Evolutionary conservation across 352 stramenopile species (phyloP), one percentile per base, ranked within the genome.

Genomic region (Pythium volutum): DNA sequence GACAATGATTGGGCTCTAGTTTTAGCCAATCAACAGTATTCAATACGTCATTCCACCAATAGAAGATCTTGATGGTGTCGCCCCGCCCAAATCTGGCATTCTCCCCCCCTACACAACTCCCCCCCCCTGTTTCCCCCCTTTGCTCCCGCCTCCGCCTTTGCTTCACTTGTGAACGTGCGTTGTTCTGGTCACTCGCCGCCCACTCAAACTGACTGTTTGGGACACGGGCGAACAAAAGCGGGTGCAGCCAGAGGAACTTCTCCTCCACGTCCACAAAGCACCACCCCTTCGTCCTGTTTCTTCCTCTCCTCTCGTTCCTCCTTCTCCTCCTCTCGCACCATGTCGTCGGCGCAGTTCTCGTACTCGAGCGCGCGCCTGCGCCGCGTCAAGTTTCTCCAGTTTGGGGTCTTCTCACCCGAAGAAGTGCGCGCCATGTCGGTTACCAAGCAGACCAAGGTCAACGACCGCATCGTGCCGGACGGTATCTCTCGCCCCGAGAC

Each of bases 331-430:
- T 9, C 29, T 9, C 29, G 29, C 33, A 25, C 34, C 61, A 93
- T 93, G 84, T 77, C 82, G 48, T 91, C 84, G 34, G 86, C 84
- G 57, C 84, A 93, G 74, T 99, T 99, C 77, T 97, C 95, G 67
- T 98, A 98, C 79, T 98, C 93, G 56, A 89, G 87, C 48, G 96
- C 93, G 62, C 93, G 93, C 22, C 73, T 99, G 67, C 86, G 95
- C 53, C 83, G 93, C 36, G 94, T 99, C 71, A 98, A 98, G 77
- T 98, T 97, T 79, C 80, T 99, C 16, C 97, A 99, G 78, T 99
- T 99, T 72, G 95, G 96, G 55, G 92, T 99, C 46, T 97, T 99
- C 62, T 97, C 96, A 70, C 97, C 97, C 5, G 96, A 99, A 58
- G 96, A 99, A 77, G 92, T 99, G 77, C 89, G 91, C 54, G 91